Conservation (phyloP, 495 filamentous ascomycete species). For the Thermothielavioides terrestris region DNA sequence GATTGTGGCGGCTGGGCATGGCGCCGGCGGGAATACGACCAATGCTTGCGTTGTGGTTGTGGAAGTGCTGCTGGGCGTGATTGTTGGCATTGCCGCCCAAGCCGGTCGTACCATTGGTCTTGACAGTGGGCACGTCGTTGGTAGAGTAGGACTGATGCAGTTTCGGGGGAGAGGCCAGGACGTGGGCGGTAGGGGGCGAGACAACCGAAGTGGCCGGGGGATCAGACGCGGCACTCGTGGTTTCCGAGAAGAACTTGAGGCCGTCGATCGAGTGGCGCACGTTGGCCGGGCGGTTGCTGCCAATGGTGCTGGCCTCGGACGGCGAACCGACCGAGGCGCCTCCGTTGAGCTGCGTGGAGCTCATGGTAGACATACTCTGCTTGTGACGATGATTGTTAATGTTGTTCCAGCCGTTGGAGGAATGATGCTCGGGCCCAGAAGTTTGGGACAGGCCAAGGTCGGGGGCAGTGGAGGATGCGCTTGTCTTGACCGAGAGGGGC, state of each 20-base stretch:
- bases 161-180: conserved; percentile 52
- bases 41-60: conserved; percentile 73
- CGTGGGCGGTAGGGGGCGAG: conserved; percentile 32
- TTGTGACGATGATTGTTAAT: conserved; percentile 74
- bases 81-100: conserved; percentile 46
- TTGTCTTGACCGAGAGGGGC: conserved; percentile 48
- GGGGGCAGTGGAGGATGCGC: conserved; percentile 69
- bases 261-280: conserved; percentile 48
- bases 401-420: conserved; percentile 49
- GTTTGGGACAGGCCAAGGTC: conserved; percentile 69
- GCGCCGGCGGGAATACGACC: conserved; percentile 64
- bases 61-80: conserved; percentile 67
- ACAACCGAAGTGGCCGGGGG: conserved; percentile 21
- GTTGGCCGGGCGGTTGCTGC: conserved; percentile 36
- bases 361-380: conserved; percentile 67
- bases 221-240: conserved; percentile 17
- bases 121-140: conserved; percentile 81
- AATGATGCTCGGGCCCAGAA: conserved; percentile 49
- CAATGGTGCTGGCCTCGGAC: conserved; percentile 32
- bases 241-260: conserved; percentile 25
- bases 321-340: conserved; percentile 25
- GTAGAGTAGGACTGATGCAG: conserved; percentile 84
- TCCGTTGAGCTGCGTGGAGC: conserved; percentile 28
- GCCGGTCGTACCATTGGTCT: conserved; percentile 34
- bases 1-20: conserved; percentile 54